Evolutionary conservation across 345 rosid genomes (phyloP), one percentile per base, ranked within the genome.

Genomic region (Balakata baccata): DNA sequence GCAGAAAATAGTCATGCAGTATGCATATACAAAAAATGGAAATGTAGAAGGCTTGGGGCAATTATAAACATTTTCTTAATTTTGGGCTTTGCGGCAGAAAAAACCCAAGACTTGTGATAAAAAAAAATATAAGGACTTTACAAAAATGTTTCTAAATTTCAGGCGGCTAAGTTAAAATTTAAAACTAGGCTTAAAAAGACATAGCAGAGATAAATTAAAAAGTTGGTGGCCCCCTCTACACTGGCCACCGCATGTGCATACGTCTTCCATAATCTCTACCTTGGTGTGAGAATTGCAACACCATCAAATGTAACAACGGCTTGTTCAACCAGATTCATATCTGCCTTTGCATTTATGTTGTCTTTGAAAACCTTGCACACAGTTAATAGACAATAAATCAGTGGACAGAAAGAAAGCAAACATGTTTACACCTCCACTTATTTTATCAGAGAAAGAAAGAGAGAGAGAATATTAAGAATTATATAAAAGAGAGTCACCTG

Each of bases 221-320:
- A 52, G 20, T 4, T 52, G 20, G 20, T 17, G 20, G 18, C 57
- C 14, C 57, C 7, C 57, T 17, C 57, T 52, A 52, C 6, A 17
- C 22, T 14, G 7, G 1, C 47, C 47, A 43, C 8, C 16, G 69
- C 3, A 18, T 51, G 45, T n/a, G 12, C 13, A 51, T 51, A 41
- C 2, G 7, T 34, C 38, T 67, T 37, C 58, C 22, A 68, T 20
- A 65, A 80, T 68, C 9, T 71, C 47, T 75, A 92, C 99, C 99
- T 92, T 58, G 99, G 99, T 56, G 99, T 95, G 68, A 95, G 97
- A 77, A 95, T 86, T 59, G 93, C 94, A 78, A 91, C 86, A 70
- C 94, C 90, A 77, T 92, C 99, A 59, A 95, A 95, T 38, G 96
- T 89, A 82, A 88, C 94, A 58, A 95, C 94, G 53, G 98, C 93